Percentiles rank a stretch among this genome's conserved stretches.
phyloP scores from a whole-genome alignment of 306 rosid genomes.

The Alnus glutinosa region DNA sequence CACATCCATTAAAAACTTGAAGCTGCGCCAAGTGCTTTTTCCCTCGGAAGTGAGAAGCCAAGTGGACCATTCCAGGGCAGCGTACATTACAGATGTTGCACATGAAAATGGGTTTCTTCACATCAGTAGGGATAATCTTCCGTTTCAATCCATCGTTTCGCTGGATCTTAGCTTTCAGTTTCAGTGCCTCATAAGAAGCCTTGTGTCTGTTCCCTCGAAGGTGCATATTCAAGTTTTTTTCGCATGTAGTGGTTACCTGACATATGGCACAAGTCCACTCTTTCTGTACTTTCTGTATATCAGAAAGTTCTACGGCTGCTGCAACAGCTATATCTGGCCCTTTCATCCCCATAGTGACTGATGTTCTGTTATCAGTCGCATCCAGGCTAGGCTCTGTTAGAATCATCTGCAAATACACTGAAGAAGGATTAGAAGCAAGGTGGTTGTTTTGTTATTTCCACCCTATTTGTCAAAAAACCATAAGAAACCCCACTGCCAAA shows the following conservation, averaged over 20 bases:
- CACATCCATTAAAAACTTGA: not conserved
- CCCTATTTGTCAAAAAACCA: not conserved
- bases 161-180: conserved; percentile 30
- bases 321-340: not conserved
- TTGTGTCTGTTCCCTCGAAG: conserved; percentile 35
- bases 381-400: conserved; percentile 1
- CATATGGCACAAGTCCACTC: conserved; percentile 53
- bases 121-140: not conserved
- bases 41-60: conserved; percentile 36
- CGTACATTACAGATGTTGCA: conserved; percentile 38
- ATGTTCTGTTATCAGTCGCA: conserved; percentile 18
- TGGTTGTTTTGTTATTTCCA: too few species aligned
- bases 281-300: not conserved
- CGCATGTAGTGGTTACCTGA: conserved; percentile 21
- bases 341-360: not conserved
- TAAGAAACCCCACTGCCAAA: not conserved
- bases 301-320: conserved; percentile 21
- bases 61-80: conserved; percentile 16
- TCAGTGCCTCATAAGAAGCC: conserved; percentile 32
- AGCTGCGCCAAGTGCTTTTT: conserved; percentile 39
- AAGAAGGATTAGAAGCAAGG: not conserved
- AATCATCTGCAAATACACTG: conserved; percentile 33
- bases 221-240: conserved; percentile 20
- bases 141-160: not conserved
- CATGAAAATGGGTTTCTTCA: not conserved